Conservation (phyloP, 352 stramenopile species). For the Hyaloperonospora arabidopsidis region DNA sequence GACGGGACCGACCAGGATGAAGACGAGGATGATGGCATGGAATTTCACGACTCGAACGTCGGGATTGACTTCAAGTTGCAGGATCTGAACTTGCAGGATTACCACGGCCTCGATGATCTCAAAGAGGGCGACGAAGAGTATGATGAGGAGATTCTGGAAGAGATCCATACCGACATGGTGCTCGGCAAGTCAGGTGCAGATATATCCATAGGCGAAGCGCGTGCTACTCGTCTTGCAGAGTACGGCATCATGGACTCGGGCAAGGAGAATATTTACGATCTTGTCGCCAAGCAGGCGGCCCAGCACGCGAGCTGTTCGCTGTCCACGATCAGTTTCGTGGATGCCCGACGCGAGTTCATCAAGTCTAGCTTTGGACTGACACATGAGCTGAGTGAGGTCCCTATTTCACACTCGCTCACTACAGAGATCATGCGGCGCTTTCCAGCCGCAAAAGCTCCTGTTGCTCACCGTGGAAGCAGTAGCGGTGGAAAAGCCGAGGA, state of each 20-base stretch:
- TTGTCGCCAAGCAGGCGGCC: slow-evolving; percentile 50
- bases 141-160: slow-evolving; percentile 43
- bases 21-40: slow-evolving; percentile 30
- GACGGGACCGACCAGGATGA: slow-evolving; percentile 15
- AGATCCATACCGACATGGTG: slow-evolving; percentile 30
- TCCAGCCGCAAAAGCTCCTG: slow-evolving; percentile 9
- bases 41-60: slow-evolving; percentile 40
- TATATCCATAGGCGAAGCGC: slow-evolving; percentile 28
- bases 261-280: slow-evolving; percentile 43
- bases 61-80: slow-evolving; percentile 32
- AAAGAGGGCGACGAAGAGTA: slow-evolving; percentile 38
- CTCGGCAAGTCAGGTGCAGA: slow-evolving; percentile 13
- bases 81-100: slow-evolving; percentile 39
- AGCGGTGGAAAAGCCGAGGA: slow-evolving; percentile 23
- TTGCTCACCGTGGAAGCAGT: slow-evolving; percentile 21
- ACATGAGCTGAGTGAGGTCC: slow-evolving; percentile 31
- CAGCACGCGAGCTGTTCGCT: slow-evolving; percentile 43
- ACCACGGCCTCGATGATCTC: slow-evolving; percentile 28
- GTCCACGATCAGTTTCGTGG: slow-evolving; percentile 59
- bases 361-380: slow-evolving; percentile 42
- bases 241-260: slow-evolving; percentile 55
- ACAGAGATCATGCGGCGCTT: slow-evolving; percentile 50
- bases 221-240: slow-evolving; percentile 31
- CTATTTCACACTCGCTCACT: slow-evolving; percentile 48
- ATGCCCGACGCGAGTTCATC: slow-evolving; percentile 49